These are phyloP conservation scores for Pythium monospermum DNA, from an alignment of 352 stramenopile genomes.

Conservation along the genomic window DNA sequence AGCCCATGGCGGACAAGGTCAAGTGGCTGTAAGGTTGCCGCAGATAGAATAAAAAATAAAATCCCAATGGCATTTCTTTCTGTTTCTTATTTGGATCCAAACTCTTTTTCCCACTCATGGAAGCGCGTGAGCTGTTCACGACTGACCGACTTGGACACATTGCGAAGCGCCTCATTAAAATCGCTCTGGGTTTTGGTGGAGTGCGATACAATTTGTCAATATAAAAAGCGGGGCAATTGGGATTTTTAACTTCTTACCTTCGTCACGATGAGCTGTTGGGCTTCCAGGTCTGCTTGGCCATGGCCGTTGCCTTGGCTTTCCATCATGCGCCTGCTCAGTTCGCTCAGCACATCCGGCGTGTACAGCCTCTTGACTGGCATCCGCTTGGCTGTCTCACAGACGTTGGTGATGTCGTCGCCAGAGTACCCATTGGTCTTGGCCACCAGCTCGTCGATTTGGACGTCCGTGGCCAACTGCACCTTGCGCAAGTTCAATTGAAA, in stretches of 20 bases:
- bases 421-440: slow-evolving; percentile 74
- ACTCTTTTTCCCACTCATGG: slow-evolving; percentile 40
- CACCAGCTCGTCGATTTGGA: slow-evolving; percentile 61
- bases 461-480: slow-evolving; percentile 35
- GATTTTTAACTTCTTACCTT: slow-evolving; percentile 46
- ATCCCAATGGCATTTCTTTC: background rate
- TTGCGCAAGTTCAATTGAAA: slow-evolving; percentile 31
- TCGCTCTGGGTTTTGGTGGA: slow-evolving; percentile 5
- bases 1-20: slow-evolving; percentile 76
- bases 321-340: slow-evolving; percentile 44
- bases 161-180: slow-evolving; percentile 33
- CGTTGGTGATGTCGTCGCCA: slow-evolving; percentile 81
- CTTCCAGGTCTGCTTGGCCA: slow-evolving; percentile 40
- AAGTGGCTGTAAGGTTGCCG: slow-evolving; percentile 19
- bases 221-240: too few species aligned
- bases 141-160: slow-evolving; percentile 49
- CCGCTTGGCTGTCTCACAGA: slow-evolving; percentile 70
- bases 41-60: too few species aligned
- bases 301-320: slow-evolving; percentile 20
- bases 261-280: slow-evolving; percentile 54
- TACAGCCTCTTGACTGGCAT: slow-evolving; percentile 81
- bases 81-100: slow-evolving; percentile 30
- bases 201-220: background rate
- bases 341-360: slow-evolving; percentile 56
- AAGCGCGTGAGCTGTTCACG: slow-evolving; percentile 43